Percentiles rank a stretch among this genome's conserved stretches.
These are phyloP conservation scores for Russula foetens DNA, from an alignment of 768 basidiomycete species.

Conservation along the genomic window DNA sequence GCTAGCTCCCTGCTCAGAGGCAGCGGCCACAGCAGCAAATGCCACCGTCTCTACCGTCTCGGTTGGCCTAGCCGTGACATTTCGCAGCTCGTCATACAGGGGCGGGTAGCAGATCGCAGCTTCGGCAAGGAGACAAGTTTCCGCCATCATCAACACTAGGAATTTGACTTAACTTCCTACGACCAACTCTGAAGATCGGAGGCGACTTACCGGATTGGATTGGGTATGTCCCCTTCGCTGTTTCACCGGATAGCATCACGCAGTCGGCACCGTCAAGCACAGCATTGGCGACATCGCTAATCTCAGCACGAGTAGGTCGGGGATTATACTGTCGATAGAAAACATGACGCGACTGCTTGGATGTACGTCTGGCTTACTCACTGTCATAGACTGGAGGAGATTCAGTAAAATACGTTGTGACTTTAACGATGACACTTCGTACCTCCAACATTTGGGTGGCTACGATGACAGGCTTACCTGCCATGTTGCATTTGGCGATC, in stretches of 20 bases:
- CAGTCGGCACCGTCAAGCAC: conserved; percentile 98
- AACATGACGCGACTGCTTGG: not conserved
- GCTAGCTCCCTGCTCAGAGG: conserved; percentile 88
- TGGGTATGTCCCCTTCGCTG: conserved; percentile 95
- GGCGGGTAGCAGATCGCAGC: conserved; percentile 92
- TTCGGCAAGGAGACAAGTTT: conserved; percentile 96
- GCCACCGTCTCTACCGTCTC: conserved; percentile 94
- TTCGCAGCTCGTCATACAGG: conserved; percentile 81
- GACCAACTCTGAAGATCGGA: not conserved
- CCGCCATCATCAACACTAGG: conserved; percentile 97
- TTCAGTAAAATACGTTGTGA: conserved; percentile 13
- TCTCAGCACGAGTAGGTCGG: conserved; percentile 95
- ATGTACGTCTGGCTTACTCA: conserved; percentile 28
- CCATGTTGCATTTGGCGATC: conserved; percentile 98
- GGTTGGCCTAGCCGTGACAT: conserved; percentile 78
- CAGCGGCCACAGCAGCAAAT: conserved; percentile 91
- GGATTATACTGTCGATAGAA: conserved; percentile 76
- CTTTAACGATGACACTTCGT: conserved; percentile 17
- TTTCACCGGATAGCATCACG: conserved; percentile 99
- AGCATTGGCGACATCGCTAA: conserved; percentile 98
- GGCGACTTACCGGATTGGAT: conserved; percentile 72
- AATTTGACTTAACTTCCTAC: not conserved
- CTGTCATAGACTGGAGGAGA: conserved; percentile 80
- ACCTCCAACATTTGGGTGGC: conserved; percentile 99
- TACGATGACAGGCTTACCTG: conserved; percentile 96